Evolutionary conservation across 129 eudicot species (phyloP), one percentile per base, ranked within the genome.

Genomic region (Rutidosis leptorrhynchoides): DNA sequence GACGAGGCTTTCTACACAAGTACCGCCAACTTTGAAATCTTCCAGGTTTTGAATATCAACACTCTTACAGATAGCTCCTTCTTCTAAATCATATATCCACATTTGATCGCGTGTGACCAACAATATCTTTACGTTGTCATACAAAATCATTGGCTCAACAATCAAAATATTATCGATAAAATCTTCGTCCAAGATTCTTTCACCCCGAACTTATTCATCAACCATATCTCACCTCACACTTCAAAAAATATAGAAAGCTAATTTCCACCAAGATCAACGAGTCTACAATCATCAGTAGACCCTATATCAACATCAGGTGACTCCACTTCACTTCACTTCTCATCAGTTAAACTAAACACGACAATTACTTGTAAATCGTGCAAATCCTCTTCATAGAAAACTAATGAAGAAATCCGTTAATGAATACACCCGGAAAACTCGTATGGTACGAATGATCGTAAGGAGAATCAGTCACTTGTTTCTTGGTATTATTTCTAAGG

Each of bases 361-460:
- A 48, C 0, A 48, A 17, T 16, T 48, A 16, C 22, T 3, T 3
- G 14, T 35, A 10, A 35, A 9, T 6, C 3, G 33, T 58, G n/a
- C 68, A 2, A 15, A 24, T 6, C 40, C 42, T 37, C 56, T 77
- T 6, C 35, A n/a, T 52, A 58, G 61, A 83, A 24, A 84, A 6
- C 87, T 87, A 85, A 72, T 83, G 89, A 37, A 83, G 58, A 57
- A 59, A 37, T 6, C 93, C 93, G 70, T 77, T 71, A 11, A 78
- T 71, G 21, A 61, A 77, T n/a, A 73, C 83, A 69, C 89, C n/a
- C n/a, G 80, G 75, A 52, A 74, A n/a, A n/a, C n/a, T 19, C 45
- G 73, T 58, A 55, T 80, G 64, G 40, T 79, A 68, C 35, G 80
- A 72, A 56, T 76, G 83, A 82, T 79, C 77, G 64, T 80, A 80